These are phyloP conservation scores for Crithidia mellificae DNA, from an alignment of 208 protist genomes.

Conservation along the genomic window DNA sequence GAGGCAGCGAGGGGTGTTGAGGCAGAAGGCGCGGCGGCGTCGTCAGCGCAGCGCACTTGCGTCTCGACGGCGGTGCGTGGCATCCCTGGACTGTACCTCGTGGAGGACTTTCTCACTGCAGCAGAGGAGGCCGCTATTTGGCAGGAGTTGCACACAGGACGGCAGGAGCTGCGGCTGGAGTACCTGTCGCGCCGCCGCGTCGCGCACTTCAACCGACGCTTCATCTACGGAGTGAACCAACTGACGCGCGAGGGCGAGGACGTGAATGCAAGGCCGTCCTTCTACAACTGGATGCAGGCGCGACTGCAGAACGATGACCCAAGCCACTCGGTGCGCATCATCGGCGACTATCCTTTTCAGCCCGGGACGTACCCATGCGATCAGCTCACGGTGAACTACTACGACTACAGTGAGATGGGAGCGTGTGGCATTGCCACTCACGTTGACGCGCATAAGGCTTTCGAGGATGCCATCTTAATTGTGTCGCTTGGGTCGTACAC, in stretches of 20 bases:
- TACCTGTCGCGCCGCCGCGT: constrained; percentile 64
- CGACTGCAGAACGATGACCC: constrained; percentile 57
- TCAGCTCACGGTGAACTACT: constrained; percentile 85
- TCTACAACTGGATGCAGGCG: constrained; percentile 64
- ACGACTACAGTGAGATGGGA: constrained; percentile 54
- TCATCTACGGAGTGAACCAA: constrained; percentile 71
- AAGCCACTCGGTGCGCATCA: constrained; percentile 21
- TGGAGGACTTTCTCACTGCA: constrained; percentile 59
- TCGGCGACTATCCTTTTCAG: constrained; percentile 35
- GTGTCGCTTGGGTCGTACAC: constrained; percentile 84
- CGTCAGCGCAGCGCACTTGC: constrained; percentile 7
- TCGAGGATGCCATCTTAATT: constrained; percentile 54
- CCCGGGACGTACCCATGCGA: constrained; percentile 42
- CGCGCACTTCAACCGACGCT: constrained; percentile 80
- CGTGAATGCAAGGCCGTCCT: constrained; percentile 56
- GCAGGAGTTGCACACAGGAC: constrained; percentile 37
- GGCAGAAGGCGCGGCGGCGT: neutral
- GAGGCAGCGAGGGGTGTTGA: neutral
- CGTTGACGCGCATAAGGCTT: constrained; percentile 75
- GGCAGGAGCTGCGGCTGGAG: constrained; percentile 39
- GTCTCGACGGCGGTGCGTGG: constrained; percentile 21
- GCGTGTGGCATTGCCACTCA: constrained; percentile 71
- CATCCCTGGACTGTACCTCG: constrained; percentile 60
- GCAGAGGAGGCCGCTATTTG: constrained; percentile 62
- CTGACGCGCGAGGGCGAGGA: constrained; percentile 52